phyloP scores from a whole-genome alignment of 495 filamentous ascomycete species.

The Staphylotrichum longicolle region DNA sequence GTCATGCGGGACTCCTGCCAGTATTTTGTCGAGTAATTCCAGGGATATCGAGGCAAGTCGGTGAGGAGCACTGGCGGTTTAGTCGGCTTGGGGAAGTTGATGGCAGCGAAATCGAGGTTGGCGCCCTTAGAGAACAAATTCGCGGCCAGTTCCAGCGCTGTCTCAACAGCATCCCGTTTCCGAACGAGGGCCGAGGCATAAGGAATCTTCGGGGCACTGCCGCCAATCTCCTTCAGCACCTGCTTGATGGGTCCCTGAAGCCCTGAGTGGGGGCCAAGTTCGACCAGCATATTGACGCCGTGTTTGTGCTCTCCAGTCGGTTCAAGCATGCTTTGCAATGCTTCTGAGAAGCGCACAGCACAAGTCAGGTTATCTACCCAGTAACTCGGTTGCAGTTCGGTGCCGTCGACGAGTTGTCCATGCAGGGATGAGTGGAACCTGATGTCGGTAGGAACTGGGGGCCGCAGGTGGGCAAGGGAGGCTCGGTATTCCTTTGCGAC shows the following conservation, averaged over 20 bases:
- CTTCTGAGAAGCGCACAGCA: constrained; percentile 42
- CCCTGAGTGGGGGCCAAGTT: constrained; percentile 62
- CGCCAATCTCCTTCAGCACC: constrained; percentile 44
- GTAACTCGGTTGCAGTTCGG: constrained; percentile 45
- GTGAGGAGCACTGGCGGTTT: constrained; percentile 39
- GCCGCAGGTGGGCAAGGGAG: constrained; percentile 33
- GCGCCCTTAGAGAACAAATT: constrained; percentile 48
- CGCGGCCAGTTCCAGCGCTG: constrained; percentile 45
- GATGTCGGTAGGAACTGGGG: constrained; percentile 36
- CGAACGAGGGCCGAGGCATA: constrained; percentile 35
- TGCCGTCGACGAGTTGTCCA: constrained; percentile 32
- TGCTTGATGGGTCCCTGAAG: constrained; percentile 58
- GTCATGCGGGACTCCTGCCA: constrained; percentile 56
- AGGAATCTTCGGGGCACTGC: constrained; percentile 36
- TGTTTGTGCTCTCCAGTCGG: constrained; percentile 38
- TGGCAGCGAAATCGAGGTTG: constrained; percentile 35
- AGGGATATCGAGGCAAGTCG: constrained; percentile 48
- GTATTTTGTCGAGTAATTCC: constrained; percentile 51
- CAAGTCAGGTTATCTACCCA: constrained; percentile 46
- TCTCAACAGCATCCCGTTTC: constrained; percentile 46
- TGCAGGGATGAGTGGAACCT: constrained; percentile 43
- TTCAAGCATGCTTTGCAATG: constrained; percentile 38
- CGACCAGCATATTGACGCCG: constrained; percentile 51
- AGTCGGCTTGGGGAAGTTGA: constrained; percentile 44
- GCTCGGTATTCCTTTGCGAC: constrained; percentile 41